phyloP scores from a whole-genome alignment of 345 rosid species.

The Heritiera fomes region DNA sequence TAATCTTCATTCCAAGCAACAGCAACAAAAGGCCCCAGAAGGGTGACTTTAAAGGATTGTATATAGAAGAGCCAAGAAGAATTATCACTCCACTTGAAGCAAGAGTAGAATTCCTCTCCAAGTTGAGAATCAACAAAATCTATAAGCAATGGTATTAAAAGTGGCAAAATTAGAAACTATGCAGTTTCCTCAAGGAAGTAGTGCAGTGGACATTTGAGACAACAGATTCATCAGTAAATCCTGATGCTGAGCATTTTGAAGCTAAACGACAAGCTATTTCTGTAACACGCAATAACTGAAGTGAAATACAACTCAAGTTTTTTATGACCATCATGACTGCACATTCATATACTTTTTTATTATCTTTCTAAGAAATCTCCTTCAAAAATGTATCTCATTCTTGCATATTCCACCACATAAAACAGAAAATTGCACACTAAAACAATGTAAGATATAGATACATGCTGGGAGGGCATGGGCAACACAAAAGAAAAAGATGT shows the following conservation, averaged over 20 bases:
- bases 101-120: neutral
- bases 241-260: neutral
- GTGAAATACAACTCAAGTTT: neutral
- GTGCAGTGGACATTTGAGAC: neutral
- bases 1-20: neutral
- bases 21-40: neutral
- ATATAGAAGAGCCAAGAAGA: neutral
- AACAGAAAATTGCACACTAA: neutral
- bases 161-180: neutral
- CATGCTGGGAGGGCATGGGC: neutral
- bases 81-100: neutral
- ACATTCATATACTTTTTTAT: neutral
- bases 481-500: slow-evolving; percentile 3
- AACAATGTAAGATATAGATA: neutral
- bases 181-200: neutral
- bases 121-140: slow-evolving; percentile 9
- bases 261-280: neutral
- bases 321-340: neutral
- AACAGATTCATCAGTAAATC: neutral
- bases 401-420: neutral
- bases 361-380: neutral
- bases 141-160: neutral
- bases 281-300: neutral
- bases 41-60: neutral
- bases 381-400: neutral